Conservation (phyloP, 768 basidiomycete species). For the Collybiopsis confluens region DNA sequence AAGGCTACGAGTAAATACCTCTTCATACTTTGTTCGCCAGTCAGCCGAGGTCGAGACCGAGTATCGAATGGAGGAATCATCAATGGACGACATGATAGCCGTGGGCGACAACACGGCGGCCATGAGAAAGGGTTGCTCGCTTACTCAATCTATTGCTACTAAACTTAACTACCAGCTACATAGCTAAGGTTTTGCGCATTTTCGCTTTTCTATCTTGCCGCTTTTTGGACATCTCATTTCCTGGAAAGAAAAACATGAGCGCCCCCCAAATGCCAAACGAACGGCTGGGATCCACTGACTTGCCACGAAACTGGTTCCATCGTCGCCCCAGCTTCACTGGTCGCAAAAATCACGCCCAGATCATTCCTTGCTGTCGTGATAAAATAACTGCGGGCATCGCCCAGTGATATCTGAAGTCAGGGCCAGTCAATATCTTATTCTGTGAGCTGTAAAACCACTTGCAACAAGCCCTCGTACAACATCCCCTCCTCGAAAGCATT, state of each 20-base stretch:
- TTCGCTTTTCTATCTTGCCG: slow-evolving; percentile 73
- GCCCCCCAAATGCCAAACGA: too few relatives aligned
- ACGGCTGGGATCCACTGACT: not conserved
- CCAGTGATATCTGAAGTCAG: slow-evolving; percentile 71
- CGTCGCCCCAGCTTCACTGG: slow-evolving; percentile 85
- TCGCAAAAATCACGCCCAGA: slow-evolving; percentile 88
- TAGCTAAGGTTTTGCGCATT: slow-evolving; percentile 81
- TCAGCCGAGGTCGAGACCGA: slow-evolving; percentile 50
- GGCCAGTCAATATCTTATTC: not conserved
- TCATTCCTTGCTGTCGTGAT: slow-evolving; percentile 88
- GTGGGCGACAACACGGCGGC: slow-evolving; percentile 61
- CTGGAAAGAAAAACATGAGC: slow-evolving; percentile 5
- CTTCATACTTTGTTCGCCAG: slow-evolving; percentile 78
- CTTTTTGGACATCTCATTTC: slow-evolving; percentile 88
- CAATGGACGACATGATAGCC: slow-evolving; percentile 61
- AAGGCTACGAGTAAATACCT: slow-evolving; percentile 38
- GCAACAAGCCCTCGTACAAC: slow-evolving; percentile 86
- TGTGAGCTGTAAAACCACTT: slow-evolving; percentile 23
- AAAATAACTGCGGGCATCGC: slow-evolving; percentile 89
- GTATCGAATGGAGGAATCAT: slow-evolving; percentile 64
- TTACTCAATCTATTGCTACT: not conserved
- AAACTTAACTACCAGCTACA: not conserved
- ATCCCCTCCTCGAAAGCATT: slow-evolving; percentile 90
- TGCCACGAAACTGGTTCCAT: slow-evolving; percentile 89
- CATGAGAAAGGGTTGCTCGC: slow-evolving; percentile 29